These are phyloP conservation scores for Inga leiocalycina DNA, from an alignment of 306 rosid species.

Conservation along the genomic window DNA sequence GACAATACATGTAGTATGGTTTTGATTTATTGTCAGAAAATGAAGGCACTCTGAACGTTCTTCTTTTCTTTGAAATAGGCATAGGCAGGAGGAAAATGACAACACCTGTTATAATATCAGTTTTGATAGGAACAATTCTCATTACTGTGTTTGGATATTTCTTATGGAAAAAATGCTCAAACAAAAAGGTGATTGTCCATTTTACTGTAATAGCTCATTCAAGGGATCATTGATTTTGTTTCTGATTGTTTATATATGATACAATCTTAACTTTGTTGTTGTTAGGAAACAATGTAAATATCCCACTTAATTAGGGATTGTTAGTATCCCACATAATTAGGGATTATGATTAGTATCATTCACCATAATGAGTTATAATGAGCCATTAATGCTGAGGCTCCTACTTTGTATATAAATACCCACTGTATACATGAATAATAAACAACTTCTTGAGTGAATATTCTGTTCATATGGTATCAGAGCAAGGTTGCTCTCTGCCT, in stretches of 20 bases:
- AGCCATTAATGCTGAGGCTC: too few species aligned
- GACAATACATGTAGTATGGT: background rate
- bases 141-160: background rate
- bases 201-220: background rate
- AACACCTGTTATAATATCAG: background rate
- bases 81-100: background rate
- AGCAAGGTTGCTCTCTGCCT: too few species aligned
- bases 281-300: too few species aligned
- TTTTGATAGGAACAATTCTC: background rate
- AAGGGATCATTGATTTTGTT: background rate
- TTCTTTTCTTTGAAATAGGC: background rate
- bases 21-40: background rate
- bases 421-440: too few species aligned
- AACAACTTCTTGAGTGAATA: too few species aligned
- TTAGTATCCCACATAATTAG: too few species aligned
- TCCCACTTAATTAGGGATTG: too few species aligned
- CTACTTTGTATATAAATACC: too few species aligned
- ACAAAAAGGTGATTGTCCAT: background rate
- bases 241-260: background rate
- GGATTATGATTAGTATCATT: too few species aligned
- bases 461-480: too few species aligned
- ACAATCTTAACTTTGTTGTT: too few species aligned
- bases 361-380: too few species aligned
- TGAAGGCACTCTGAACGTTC: background rate
- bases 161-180: background rate